Base-by-base conservation (phyloP, 495 filamentous ascomycete species). In the Penicillium bialowiezense region DNA sequence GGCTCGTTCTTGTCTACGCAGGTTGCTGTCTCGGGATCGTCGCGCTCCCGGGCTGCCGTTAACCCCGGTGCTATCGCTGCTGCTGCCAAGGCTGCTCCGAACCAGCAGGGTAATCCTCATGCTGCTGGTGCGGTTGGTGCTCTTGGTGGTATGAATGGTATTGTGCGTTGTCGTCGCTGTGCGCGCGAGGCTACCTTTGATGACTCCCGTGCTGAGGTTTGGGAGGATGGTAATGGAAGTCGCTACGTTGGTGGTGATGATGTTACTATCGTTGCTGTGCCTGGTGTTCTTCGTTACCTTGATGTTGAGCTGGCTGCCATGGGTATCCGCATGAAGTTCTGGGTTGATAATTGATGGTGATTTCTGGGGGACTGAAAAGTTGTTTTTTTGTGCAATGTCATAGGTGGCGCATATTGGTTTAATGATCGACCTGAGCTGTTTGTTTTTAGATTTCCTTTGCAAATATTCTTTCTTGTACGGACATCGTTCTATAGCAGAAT, bases 261-360 rank as follows among this genome's bases (percentile, higher is more conserved):
- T 59, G 92, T 91, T 3, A 92, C 93, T 21, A 70, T 92, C 38
- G 90, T 97, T 51, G 90, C 88, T 42, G 88, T 98, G 41, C 93
- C 93, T 0, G 92, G 91, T 45, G 93, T 95, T 39, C 68, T 98
- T 56, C 86, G 85, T 69, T 97, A 89, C 74, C 64, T 98, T 52
- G 93, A 98, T 76, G 91, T 95, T 5, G 93, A 98, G 65, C 72
- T 98, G 54, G 88, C 89, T 34, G 88, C 90, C 34, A 97, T 96
- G 90, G 91, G 91, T 41, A 83, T 95, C 41, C 80, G 86, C 61
- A 82, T 96, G 76, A 90, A 86, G 76, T 98, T 93, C 69, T 85
- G 84, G 69, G 81, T 97, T 26, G 82, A 74, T 44, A 72, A 76
- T 41, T 62, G 54, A 48, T 50, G 34, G 43, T 47, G 46, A 41